Percentiles rank a stretch among this genome's conserved stretches.
Conservation (phyloP, 768 basidiomycete genomes). For the Agaricus subrufescens region DNA sequence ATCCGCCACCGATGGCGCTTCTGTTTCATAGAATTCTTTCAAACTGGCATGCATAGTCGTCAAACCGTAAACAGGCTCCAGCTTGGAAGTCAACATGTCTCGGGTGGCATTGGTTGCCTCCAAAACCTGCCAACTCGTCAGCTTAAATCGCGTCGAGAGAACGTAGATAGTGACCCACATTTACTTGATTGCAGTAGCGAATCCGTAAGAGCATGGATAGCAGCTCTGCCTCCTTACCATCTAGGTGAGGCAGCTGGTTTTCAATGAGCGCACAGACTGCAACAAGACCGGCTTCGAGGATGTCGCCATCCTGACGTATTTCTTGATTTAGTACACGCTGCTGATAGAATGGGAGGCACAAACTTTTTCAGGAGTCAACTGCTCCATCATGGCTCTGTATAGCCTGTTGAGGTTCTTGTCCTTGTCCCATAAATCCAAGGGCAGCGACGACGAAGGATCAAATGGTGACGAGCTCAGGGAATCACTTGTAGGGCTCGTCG, state of each 20-base stretch:
- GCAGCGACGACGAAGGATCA: constrained; percentile 35
- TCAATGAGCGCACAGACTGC: constrained; percentile 82
- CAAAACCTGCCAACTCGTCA: constrained; percentile 48
- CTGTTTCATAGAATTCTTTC: constrained; percentile 55
- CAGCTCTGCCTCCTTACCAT: constrained; percentile 76
- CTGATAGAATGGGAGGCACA: constrained; percentile 15
- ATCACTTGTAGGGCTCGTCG: constrained; percentile 48
- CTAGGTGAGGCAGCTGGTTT: constrained; percentile 65
- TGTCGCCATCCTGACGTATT: constrained; percentile 49
- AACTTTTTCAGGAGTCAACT: constrained; percentile 62
- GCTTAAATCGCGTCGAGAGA: constrained; percentile 1
- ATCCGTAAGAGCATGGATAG: constrained; percentile 67
- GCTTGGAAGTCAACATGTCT: constrained; percentile 62
- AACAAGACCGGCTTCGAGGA: constrained; percentile 75
- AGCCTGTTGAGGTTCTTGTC: constrained; percentile 67
- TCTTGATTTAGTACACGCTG: neutral
- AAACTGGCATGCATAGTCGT: constrained; percentile 77
- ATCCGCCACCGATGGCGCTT: constrained; percentile 36
- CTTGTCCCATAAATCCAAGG: constrained; percentile 66
- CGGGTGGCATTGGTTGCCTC: constrained; percentile 82
- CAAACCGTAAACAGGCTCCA: constrained; percentile 82
- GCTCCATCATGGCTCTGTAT: constrained; percentile 60
- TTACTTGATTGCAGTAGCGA: constrained; percentile 66
- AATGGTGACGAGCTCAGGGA: constrained; percentile 59
- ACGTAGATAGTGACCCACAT: constrained; percentile 41